phyloP scores from a whole-genome alignment of 805 yeast species.

The Nakazawaea ambrosiae region DNA sequence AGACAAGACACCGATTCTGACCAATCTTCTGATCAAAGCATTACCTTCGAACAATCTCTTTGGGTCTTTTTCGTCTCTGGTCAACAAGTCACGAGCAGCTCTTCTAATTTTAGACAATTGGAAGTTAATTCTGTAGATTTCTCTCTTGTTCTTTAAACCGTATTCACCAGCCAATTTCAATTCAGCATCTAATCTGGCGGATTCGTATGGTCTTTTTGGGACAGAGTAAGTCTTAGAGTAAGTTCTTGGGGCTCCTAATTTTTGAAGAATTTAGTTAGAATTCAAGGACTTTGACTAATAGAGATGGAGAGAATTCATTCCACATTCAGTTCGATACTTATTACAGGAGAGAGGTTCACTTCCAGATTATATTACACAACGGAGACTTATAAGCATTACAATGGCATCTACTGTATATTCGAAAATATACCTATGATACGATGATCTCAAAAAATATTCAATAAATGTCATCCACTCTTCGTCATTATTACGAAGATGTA shows the following conservation, averaged over 20 bases:
- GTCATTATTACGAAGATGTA: too few species aligned
- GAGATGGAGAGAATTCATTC: neutral
- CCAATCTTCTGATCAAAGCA: slow-evolving; percentile 99
- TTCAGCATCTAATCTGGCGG: slow-evolving; percentile 99
- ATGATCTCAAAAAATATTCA: neutral
- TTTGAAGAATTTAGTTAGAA: slow-evolving; percentile 3
- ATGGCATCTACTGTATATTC: too few species aligned
- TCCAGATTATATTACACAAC: neutral
- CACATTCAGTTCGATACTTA: neutral
- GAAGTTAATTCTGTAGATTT: slow-evolving; percentile 98
- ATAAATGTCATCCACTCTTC: neutral
- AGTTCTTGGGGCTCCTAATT: slow-evolving; percentile 96
- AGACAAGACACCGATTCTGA: slow-evolving; percentile 96
- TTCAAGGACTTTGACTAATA: neutral
- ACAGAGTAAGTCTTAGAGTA: slow-evolving; percentile 99
- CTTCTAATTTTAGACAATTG: slow-evolving; percentile 99
- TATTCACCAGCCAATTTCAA: slow-evolving; percentile 99
- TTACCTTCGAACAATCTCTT: slow-evolving; percentile 99
- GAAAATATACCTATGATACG: too few species aligned
- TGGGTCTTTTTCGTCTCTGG: slow-evolving; percentile 99
- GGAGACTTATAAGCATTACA: too few species aligned
- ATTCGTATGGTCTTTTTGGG: slow-evolving; percentile 99
- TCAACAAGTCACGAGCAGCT: slow-evolving; percentile 99
- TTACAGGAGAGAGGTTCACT: too few species aligned
- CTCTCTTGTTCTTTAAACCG: slow-evolving; percentile 99